These are phyloP conservation scores for Tolypocladium pustulatum DNA, from an alignment of 2,329 filamentous ascomycete species.

Conservation along the genomic window DNA sequence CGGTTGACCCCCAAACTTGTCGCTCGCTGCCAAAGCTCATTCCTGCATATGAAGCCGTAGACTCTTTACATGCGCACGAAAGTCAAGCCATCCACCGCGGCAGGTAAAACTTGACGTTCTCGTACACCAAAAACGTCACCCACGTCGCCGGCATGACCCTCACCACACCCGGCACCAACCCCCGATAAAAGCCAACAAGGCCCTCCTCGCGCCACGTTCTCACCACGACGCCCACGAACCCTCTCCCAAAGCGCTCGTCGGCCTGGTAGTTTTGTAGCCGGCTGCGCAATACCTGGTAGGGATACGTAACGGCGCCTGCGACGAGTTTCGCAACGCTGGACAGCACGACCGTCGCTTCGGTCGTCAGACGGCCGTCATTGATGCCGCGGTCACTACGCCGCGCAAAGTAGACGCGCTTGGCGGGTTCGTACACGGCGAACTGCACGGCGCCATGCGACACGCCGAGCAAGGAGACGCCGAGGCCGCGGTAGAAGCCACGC, in stretches of 20 bases:
- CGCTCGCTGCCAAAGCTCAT: not conserved
- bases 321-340: slow-evolving; percentile 77
- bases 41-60: not conserved
- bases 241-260: slow-evolving; percentile 59
- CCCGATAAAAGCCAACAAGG: slow-evolving; percentile 77
- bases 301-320: slow-evolving; percentile 84
- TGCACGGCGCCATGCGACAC: slow-evolving; percentile 90
- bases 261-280: slow-evolving; percentile 85
- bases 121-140: slow-evolving; percentile 94
- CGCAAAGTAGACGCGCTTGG: slow-evolving; percentile 46
- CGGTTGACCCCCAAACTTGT: not conserved
- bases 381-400: slow-evolving; percentile 14
- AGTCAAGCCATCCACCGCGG: slow-evolving; percentile 26
- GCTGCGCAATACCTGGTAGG: slow-evolving; percentile 85
- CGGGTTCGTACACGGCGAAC: slow-evolving; percentile 84
- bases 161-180: slow-evolving; percentile 78
- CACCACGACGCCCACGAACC: slow-evolving; percentile 56
- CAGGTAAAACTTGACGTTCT: slow-evolving; percentile 75
- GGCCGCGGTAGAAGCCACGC: slow-evolving; percentile 76
- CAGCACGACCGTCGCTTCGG: slow-evolving; percentile 69
- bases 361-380: slow-evolving; percentile 36
- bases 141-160: slow-evolving; percentile 90
- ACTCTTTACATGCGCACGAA: not conserved
- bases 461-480: slow-evolving; percentile 72
- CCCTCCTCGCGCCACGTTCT: slow-evolving; percentile 77